Evolutionary conservation across 345 rosid genomes (phyloP).

Genomic region (Bruguiera gymnorhiza): DNA sequence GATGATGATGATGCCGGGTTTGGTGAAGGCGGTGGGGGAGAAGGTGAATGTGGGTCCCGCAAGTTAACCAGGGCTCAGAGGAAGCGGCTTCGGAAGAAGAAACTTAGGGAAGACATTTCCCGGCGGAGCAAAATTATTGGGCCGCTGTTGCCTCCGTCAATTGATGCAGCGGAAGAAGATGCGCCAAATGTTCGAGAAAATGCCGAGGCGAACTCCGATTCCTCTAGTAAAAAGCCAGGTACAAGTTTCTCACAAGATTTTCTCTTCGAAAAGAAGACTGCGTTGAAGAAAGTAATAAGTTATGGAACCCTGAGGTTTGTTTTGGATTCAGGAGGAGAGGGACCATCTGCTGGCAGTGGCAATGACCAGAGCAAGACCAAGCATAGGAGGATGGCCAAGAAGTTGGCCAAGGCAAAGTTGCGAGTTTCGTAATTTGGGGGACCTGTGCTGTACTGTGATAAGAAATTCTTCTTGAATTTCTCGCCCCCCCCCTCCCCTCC

Average conservation of each 20-base stretch:
- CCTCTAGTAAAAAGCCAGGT: neutral
- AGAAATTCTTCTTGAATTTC: too few relatives aligned
- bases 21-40: slow-evolving; percentile 22
- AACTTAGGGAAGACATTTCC: slow-evolving; percentile 52
- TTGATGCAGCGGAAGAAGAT: slow-evolving; percentile 15
- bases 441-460: neutral
- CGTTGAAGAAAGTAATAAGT: neutral
- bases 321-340: slow-evolving; percentile 19
- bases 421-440: slow-evolving; percentile 11
- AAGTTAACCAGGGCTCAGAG: slow-evolving; percentile 71
- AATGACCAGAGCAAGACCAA: slow-evolving; percentile 32
- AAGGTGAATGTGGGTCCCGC: slow-evolving; percentile 14
- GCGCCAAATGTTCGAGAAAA: slow-evolving; percentile 53
- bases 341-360: slow-evolving; percentile 3
- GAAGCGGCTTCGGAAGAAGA: slow-evolving; percentile 66
- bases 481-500: too few relatives aligned
- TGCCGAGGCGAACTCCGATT: slow-evolving; percentile 3
- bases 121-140: slow-evolving; percentile 56
- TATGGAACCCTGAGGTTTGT: neutral
- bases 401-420: slow-evolving; percentile 33
- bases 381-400: slow-evolving; percentile 58
- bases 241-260: neutral
- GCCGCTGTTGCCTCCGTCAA: slow-evolving; percentile 47
- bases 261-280: neutral
- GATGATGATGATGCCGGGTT: neutral